Evolutionary conservation across 225 moss, liverwort and hornwort genomes (phyloP), one percentile per base, ranked within the genome.

Genomic region (Sphagnum tenellum): DNA sequence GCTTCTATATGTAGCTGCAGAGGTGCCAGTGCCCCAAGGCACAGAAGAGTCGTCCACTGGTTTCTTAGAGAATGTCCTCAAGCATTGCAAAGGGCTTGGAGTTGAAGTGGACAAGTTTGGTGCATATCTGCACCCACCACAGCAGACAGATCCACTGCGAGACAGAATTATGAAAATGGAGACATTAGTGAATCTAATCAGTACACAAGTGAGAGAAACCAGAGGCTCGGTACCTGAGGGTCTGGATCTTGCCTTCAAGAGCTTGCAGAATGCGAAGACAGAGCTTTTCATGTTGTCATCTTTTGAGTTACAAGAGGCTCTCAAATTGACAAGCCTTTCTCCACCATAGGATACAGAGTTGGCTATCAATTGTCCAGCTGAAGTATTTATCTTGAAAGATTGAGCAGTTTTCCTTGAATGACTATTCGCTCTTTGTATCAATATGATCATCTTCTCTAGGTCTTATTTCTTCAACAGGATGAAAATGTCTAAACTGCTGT

Each of bases 21-120:
- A 86, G 44, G 59, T 74, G 12, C 76, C 73, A 10, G 29, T 29
- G 29, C 29, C 29, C 29, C 85, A 85, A 74, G 85, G 76, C 10
- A 77, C 78, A 47, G 86, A 82, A 49, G 74, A 67, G 69, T 52
- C 77, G 55, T 70, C 86, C 3, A 82, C 82, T 14, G 51, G 70
- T 7, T 82, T 74, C 44, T 65, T 82, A 69, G 86, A 86, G 66
- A 79, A 73, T 55, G 73, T 82, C 57, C 64, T 86, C 4, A 64
- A 72, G 48, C 73, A 73, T 14, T 82, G 82, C 65, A 82, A 86
- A 64, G 74, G 49, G 9, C 14, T 86, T 60, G 75, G 79, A 8
- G 79, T 82, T 50, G 73, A 77, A 66, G 75, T 81, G 63, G 86
- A 86, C 50, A 82, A 86, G 56, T 77, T 82, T 11, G 86, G 86